Percentiles rank a stretch among this genome's conserved stretches.
Conservation (phyloP, 2,329 filamentous ascomycete genomes). For the Simplicillium aogashimaense region DNA sequence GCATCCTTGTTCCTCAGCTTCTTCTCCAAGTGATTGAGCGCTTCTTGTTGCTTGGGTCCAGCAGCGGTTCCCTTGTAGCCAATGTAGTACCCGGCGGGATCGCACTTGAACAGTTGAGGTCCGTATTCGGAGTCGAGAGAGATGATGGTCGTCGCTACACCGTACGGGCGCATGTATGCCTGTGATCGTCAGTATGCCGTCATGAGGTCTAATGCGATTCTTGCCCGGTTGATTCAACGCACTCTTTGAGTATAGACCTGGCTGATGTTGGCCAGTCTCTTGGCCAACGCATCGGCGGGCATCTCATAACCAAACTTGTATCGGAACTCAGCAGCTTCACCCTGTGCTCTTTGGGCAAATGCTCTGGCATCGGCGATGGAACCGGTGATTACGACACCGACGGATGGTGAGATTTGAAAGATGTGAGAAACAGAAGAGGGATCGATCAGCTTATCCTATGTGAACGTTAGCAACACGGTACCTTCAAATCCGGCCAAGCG, state of each 20-base stretch:
- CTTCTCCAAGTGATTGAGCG: conserved; percentile 97
- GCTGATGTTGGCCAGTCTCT: conserved; percentile 96
- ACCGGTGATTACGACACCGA: conserved; percentile 97
- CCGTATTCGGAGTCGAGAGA: conserved; percentile 87
- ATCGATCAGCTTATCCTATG: conserved; percentile 96
- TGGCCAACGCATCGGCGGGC: conserved; percentile 93
- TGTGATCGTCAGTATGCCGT: conserved; percentile 12
- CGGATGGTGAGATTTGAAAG: conserved; percentile 90
- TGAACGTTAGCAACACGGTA: conserved; percentile 13
- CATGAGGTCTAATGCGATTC: conserved; percentile 10
- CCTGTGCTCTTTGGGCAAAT: conserved; percentile 83
- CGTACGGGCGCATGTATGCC: conserved; percentile 97
- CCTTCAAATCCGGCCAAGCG: neutral
- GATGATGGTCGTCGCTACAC: conserved; percentile 90
- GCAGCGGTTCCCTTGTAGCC: conserved; percentile 98
- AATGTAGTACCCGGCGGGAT: conserved; percentile 94
- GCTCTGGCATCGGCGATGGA: conserved; percentile 96
- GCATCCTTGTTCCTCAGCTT: conserved; percentile 99
- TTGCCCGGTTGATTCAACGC: conserved; percentile 19
- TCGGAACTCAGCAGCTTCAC: conserved; percentile 92
- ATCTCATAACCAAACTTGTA: conserved; percentile 99
- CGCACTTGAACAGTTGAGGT: conserved; percentile 95
- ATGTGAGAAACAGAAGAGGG: conserved; percentile 94
- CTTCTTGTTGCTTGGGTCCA: conserved; percentile 97
- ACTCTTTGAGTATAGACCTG: conserved; percentile 98